phyloP scores from a whole-genome alignment of 2,329 filamentous ascomycete species.

The Talaromyces sp. region DNA sequence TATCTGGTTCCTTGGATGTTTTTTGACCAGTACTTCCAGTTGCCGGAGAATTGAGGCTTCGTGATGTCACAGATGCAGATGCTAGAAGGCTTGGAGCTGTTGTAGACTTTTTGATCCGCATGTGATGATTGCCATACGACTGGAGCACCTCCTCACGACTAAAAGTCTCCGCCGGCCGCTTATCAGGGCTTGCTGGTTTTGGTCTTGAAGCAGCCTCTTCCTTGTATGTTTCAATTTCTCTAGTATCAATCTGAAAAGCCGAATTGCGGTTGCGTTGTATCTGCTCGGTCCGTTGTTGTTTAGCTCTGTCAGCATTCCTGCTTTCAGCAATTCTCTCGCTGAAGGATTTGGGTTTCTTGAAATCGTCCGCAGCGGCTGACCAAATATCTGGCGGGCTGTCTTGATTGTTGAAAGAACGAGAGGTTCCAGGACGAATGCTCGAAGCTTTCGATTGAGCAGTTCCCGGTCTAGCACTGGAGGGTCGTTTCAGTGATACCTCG shows the following conservation, averaged over 20 bases:
- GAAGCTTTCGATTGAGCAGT: conserved; percentile 35
- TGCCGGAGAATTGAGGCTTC: conserved; percentile 14
- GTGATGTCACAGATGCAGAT: conserved; percentile 18
- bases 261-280: conserved; percentile 42
- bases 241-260: conserved; percentile 44
- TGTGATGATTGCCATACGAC: conserved; percentile 31
- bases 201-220: conserved; percentile 35
- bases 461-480: conserved; percentile 40
- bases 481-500: conserved; percentile 80
- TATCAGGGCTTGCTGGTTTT: conserved; percentile 48
- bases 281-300: conserved; percentile 39
- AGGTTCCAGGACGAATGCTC: conserved; percentile 29
- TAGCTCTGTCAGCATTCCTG: conserved; percentile 44
- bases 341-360: conserved; percentile 60
- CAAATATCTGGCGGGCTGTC: conserved; percentile 27
- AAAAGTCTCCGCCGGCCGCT: conserved; percentile 53
- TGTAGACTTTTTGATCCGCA: conserved; percentile 35
- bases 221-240: conserved; percentile 46
- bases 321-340: conserved; percentile 80
- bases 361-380: conserved; percentile 29
- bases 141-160: conserved; percentile 62
- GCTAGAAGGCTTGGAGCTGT: conserved; percentile 33
- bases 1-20: conserved; percentile 45
- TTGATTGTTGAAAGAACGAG: conserved; percentile 27
- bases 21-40: conserved; percentile 27